Evolutionary conservation across 306 rosid species (phyloP), one percentile per base, ranked within the genome.

Genomic region (Cucumis sativus): DNA sequence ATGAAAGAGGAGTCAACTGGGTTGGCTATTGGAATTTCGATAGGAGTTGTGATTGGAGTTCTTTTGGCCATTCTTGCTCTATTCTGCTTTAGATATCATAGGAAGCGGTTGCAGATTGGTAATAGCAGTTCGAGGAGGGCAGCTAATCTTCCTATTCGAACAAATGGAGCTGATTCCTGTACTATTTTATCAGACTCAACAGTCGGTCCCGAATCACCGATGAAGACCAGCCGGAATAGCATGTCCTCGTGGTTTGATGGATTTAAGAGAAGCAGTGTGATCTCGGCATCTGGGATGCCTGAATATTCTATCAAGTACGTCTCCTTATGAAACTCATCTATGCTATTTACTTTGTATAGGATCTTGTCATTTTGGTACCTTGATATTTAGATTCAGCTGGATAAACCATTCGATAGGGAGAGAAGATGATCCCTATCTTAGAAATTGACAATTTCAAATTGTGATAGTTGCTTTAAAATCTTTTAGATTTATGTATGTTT

Each of bases 21-120:
- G 79, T 82, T 96, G 82, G 90, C 89, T 8, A 88, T 96, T 74
- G 99, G 99, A 83, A 88, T 92, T 82, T 96, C 97, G n/a, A 89
- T 91, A 28, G 99, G 99, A n/a, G 93, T 96, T 14, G 98, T 96
- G 81, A 91, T 96, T 82, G 99, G 99, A 81, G 84, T 92, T 77
- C 84, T 78, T 52, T 88, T 96, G 88, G 99, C 97, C 21, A 85
- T 91, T 79, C 83, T 90, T 69, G 96, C 91, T 20, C 77, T 96
- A 64, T 86, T 96, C 72, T 92, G 99, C 83, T 35, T 96, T 77
- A 86, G 88, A 79, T 96, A 90, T 71, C 99, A 96, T 23, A 83
- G 97, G 84, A 96, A 87, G 83, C 87, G 88, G 9, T 88, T 93
- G 3, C 98, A 92, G 87, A 91, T 96, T 17, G 99, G 98, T 41